A percentile compares a stretch with the other conserved stretches of the same genome.
Evolutionary conservation across 768 basidiomycete species (phyloP).

Genomic region (Russula vinacea): DNA sequence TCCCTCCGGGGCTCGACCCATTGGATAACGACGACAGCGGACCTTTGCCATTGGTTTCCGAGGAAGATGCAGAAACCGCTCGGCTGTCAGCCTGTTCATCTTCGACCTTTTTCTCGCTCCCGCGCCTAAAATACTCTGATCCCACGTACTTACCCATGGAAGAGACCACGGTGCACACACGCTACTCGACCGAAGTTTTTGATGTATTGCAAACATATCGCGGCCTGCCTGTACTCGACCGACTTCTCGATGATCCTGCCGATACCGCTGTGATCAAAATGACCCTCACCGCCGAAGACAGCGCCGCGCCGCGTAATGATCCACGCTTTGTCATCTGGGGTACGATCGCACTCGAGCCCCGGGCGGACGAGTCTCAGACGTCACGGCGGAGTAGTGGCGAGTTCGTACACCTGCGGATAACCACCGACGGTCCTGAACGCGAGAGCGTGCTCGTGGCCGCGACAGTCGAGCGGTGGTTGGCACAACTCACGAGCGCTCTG

Average conservation of each 20-base stretch:
- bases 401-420: slow-evolving; percentile 15
- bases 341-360: slow-evolving; percentile 42
- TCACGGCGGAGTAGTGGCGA: slow-evolving; percentile 29
- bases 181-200: slow-evolving; percentile 72
- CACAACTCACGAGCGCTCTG: slow-evolving; percentile 81
- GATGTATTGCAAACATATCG: slow-evolving; percentile 78
- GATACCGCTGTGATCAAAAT: slow-evolving; percentile 71
- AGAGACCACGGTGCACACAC: slow-evolving; percentile 54
- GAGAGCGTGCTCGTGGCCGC: slow-evolving; percentile 73
- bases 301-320: slow-evolving; percentile 75
- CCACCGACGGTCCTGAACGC: slow-evolving; percentile 36
- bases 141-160: slow-evolving; percentile 40
- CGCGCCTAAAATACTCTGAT: slow-evolving; percentile 27
- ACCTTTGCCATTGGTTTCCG: slow-evolving; percentile 13
- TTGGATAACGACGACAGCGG: slow-evolving; percentile 22
- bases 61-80: slow-evolving; percentile 11
- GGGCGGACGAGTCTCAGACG: slow-evolving; percentile 27
- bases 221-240: slow-evolving; percentile 71
- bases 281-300: slow-evolving; percentile 62
- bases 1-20: slow-evolving; percentile 7
- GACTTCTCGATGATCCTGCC: slow-evolving; percentile 51
- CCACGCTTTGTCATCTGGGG: slow-evolving; percentile 94
- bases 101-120: slow-evolving; percentile 18
- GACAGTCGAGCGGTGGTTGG: slow-evolving; percentile 91
- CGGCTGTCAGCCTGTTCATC: slow-evolving; percentile 15